A percentile compares a stretch with the other conserved stretches of the same genome.
phyloP scores from a whole-genome alignment of 768 basidiomycete genomes.

The Lactarius akahatsu region DNA sequence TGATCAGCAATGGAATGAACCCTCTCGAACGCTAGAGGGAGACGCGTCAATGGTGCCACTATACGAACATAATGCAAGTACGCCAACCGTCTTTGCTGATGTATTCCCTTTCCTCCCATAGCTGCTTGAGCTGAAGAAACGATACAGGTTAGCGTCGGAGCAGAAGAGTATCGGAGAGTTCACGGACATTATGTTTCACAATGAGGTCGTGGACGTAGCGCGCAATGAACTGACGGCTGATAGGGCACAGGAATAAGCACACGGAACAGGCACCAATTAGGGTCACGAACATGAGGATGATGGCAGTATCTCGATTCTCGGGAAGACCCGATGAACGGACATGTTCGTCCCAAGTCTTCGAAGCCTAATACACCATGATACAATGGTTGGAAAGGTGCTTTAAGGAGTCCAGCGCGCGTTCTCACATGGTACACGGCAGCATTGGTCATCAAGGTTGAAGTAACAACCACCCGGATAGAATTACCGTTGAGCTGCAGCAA shows the following conservation, averaged over 20 bases:
- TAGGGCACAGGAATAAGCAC: slow-evolving; percentile 18
- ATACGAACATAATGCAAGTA: background rate
- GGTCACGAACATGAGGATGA: slow-evolving; percentile 23
- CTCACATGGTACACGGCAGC: slow-evolving; percentile 27
- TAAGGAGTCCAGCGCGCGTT: background rate
- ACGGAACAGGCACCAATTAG: slow-evolving; percentile 5
- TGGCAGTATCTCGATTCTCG: slow-evolving; percentile 21
- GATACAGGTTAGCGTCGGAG: slow-evolving; percentile 8
- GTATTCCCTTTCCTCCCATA: slow-evolving; percentile 22
- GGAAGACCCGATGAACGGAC: slow-evolving; percentile 22
- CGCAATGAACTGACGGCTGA: slow-evolving; percentile 26
- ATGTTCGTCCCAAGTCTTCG: slow-evolving; percentile 27
- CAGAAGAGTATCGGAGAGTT: slow-evolving; percentile 1
- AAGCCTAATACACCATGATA: slow-evolving; percentile 10
- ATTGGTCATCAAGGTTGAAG: slow-evolving; percentile 23
- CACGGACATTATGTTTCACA: slow-evolving; percentile 26
- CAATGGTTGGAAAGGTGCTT: background rate
- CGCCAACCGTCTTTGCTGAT: slow-evolving; percentile 24
- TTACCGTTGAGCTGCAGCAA: slow-evolving; percentile 17
- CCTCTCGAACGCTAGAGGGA: slow-evolving; percentile 20
- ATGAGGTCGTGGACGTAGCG: slow-evolving; percentile 28
- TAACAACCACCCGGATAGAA: slow-evolving; percentile 20
- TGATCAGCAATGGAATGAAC: slow-evolving; percentile 22
- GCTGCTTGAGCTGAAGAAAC: slow-evolving; percentile 18
- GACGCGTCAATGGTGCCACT: background rate